These are phyloP conservation scores for Hanseniaspora thailandica DNA, from an alignment of 805 yeast genomes.

Conservation along the genomic window DNA sequence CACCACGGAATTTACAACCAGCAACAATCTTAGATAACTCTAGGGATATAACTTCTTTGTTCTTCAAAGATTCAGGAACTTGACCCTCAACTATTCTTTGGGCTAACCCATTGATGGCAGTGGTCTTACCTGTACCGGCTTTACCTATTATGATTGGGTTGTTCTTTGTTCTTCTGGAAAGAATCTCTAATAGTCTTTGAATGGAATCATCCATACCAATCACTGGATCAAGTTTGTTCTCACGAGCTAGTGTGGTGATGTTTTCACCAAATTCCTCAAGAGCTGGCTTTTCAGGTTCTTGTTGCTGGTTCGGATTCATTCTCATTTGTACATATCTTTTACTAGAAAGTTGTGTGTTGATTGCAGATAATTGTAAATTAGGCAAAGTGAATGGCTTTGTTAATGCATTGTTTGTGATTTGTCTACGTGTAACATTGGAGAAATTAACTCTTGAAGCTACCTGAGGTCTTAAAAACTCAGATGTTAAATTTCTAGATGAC, in stretches of 20 bases:
- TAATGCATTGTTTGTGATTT: not conserved
- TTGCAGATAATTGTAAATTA: not conserved
- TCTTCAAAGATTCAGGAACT: conserved; percentile 88
- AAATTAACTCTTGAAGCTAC: not conserved
- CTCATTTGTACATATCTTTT: conserved; percentile 23
- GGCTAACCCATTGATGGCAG: conserved; percentile 92
- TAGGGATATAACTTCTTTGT: conserved; percentile 68
- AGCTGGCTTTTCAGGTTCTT: conserved; percentile 54
- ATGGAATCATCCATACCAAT: conserved; percentile 96
- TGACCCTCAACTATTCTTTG: conserved; percentile 84
- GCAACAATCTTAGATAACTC: conserved; percentile 84
- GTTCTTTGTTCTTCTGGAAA: conserved; percentile 86
- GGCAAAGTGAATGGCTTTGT: not conserved
- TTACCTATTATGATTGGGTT: conserved; percentile 91
- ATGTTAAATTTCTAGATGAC: not conserved
- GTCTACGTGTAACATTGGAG: not conserved
- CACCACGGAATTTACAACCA: conserved; percentile 94
- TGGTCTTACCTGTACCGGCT: conserved; percentile 98
- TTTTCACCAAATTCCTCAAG: conserved; percentile 77
- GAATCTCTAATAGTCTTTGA: conserved; percentile 78
- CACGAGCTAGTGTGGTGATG: conserved; percentile 71
- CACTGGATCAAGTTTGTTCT: conserved; percentile 90
- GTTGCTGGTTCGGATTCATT: conserved; percentile 37
- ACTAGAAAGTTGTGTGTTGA: not conserved
- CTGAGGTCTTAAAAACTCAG: not conserved